A percentile compares a stretch with the other conserved stretches of the same genome.
Evolutionary conservation across 148 eudicot genomes (phyloP).

Genomic region (Nepenthes mirabilis): DNA sequence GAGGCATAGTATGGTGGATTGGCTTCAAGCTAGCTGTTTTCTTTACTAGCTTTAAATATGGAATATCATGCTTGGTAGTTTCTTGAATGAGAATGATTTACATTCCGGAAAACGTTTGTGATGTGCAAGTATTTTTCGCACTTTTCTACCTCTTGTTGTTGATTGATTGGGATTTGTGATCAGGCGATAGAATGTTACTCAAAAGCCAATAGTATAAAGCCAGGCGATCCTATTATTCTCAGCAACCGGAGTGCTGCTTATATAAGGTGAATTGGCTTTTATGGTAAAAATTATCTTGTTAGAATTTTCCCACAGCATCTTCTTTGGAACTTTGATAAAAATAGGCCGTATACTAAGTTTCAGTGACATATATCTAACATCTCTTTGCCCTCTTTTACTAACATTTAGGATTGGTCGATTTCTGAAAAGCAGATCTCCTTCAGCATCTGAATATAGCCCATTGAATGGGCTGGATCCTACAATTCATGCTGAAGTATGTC

Average conservation of each 20-base stretch:
- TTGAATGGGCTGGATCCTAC: constrained; percentile 86
- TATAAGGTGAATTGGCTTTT: constrained; percentile 40
- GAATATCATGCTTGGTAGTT: no score
- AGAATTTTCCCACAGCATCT: not conserved
- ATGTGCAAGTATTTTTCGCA: no score
- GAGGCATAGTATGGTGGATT: no score
- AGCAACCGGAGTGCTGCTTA: constrained; percentile 88
- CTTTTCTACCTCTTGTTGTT: no score
- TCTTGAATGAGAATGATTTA: no score
- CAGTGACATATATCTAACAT: no score
- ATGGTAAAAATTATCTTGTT: not conserved
- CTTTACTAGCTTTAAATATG: no score
- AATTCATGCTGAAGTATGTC: constrained; percentile 71
- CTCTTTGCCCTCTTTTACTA: no score
- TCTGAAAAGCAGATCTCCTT: constrained; percentile 57
- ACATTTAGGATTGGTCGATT: constrained; percentile 48
- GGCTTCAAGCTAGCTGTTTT: no score
- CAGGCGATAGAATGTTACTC: constrained; percentile 80
- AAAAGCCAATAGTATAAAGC: constrained; percentile 63
- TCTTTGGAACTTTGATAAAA: not conserved
- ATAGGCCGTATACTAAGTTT: not conserved
- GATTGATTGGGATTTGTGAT: no score
- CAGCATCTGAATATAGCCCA: constrained; percentile 67
- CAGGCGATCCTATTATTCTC: constrained; percentile 63
- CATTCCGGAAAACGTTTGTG: no score